These are phyloP conservation scores for Polygonum aviculare DNA, from an alignment of 148 eudicot species.

Conservation along the genomic window DNA sequence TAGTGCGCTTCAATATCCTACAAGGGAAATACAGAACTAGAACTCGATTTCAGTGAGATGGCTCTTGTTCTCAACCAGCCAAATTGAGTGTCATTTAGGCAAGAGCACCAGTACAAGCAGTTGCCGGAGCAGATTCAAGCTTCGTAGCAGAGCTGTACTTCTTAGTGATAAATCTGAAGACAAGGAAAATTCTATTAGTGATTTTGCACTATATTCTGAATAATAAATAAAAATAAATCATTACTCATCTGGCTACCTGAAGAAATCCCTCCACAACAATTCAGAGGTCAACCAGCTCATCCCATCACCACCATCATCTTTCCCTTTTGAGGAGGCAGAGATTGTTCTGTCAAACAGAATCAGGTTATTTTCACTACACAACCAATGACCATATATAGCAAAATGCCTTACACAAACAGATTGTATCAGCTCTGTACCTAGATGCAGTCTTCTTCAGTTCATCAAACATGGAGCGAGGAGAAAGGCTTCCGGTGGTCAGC, in stretches of 20 bases:
- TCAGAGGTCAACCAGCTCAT: constrained; percentile 96
- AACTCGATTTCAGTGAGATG: background rate
- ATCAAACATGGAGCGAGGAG: constrained; percentile 92
- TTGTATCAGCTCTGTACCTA: constrained; percentile 26
- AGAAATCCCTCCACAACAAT: constrained; percentile 97
- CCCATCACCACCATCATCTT: constrained; percentile 67
- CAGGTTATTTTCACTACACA: background rate
- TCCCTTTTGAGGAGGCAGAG: constrained; percentile 57
- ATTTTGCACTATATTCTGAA: background rate
- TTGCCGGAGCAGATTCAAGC: constrained; percentile 50
- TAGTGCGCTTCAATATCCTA: constrained; percentile 5
- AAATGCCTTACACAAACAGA: background rate
- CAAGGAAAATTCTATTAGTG: background rate
- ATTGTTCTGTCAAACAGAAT: constrained; percentile 44
- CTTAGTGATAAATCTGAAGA: constrained; percentile 78
- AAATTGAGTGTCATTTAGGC: constrained; percentile 28
- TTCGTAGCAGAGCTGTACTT: constrained; percentile 69
- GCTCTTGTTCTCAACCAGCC: background rate
- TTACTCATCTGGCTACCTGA: constrained; percentile 43
- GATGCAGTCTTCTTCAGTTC: constrained; percentile 80
- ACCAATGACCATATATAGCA: background rate
- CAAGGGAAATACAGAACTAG: background rate
- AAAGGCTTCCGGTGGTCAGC: constrained; percentile 93
- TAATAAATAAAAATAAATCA: background rate
- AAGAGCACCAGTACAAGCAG: constrained; percentile 71